Percentiles rank a stretch among this genome's conserved stretches.
Evolutionary conservation across 2,329 filamentous ascomycete species (phyloP).

Genomic region (Verticillium albo-atrum): DNA sequence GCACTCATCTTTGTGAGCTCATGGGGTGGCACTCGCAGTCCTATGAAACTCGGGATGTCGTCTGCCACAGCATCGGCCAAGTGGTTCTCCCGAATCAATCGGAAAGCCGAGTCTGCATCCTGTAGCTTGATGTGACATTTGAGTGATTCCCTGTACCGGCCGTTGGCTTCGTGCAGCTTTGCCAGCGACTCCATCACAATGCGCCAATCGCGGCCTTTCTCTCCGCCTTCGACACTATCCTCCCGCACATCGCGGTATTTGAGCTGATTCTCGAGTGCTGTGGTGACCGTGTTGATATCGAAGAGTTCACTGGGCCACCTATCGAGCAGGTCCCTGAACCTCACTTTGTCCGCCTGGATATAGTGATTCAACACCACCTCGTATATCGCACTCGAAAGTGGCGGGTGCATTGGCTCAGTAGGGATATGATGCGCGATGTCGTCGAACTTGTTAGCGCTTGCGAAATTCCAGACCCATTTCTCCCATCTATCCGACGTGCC

Average conservation of each 20-base stretch:
- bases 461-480: constrained; percentile 92
- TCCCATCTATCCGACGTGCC: constrained; percentile 81
- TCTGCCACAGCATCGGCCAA: constrained; percentile 86
- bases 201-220: constrained; percentile 76
- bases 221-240: constrained; percentile 70
- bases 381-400: constrained; percentile 77
- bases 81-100: constrained; percentile 80
- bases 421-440: constrained; percentile 87
- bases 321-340: constrained; percentile 75
- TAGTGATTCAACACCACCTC: constrained; percentile 89
- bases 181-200: constrained; percentile 85
- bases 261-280: constrained; percentile 77
- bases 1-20: constrained; percentile 61
- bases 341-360: constrained; percentile 68
- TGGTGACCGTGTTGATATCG: constrained; percentile 70
- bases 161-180: constrained; percentile 76
- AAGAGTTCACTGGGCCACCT: constrained; percentile 83
- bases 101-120: constrained; percentile 85
- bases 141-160: constrained; percentile 77
- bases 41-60: constrained; percentile 84
- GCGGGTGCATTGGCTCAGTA: constrained; percentile 68
- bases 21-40: constrained; percentile 74
- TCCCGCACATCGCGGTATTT: constrained; percentile 69
- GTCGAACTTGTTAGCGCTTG: constrained; percentile 78
- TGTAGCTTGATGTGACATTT: constrained; percentile 86